Evolutionary conservation across 257 asterid species (phyloP).

Genomic region (Henckelia pumila): DNA sequence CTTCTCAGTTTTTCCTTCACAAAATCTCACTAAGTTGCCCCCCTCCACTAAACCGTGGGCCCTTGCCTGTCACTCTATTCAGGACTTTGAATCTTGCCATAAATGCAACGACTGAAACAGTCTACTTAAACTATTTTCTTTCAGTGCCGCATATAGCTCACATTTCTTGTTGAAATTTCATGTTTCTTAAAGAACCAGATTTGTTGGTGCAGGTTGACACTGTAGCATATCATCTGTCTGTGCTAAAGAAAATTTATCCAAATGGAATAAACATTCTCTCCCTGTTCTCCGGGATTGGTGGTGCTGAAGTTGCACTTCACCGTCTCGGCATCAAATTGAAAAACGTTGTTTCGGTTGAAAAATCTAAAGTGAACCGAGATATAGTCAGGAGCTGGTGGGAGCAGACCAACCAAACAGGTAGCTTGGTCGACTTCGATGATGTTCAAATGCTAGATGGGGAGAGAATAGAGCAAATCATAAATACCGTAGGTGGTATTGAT

Average conservation of each 20-base stretch:
- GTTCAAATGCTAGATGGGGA: conserved; percentile 43
- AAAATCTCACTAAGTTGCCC: neutral
- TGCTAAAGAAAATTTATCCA: conserved; percentile 62
- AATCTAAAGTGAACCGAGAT: conserved; percentile 58
- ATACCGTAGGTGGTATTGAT: conserved; percentile 42
- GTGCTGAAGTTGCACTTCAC: conserved; percentile 91
- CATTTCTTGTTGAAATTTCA: neutral
- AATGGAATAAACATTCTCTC: conserved; percentile 67
- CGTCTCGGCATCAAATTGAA: conserved; percentile 65
- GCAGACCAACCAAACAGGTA: conserved; percentile 70
- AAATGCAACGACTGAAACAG: neutral
- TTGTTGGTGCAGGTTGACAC: conserved; percentile 61
- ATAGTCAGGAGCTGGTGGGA: conserved; percentile 91
- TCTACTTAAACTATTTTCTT: neutral
- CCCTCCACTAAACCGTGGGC: neutral
- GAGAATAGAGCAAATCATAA: conserved; percentile 34
- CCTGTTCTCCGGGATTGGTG: conserved; percentile 92
- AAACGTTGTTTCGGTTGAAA: conserved; percentile 71
- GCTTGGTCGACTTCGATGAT: conserved; percentile 51
- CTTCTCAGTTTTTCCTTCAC: too few relatives aligned
- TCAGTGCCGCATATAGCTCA: neutral
- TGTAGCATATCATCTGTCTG: conserved; percentile 84
- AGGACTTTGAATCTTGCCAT: neutral
- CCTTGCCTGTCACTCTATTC: neutral
- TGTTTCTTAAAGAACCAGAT: conserved; percentile 8